Evolutionary conservation across 192 early-diverging fungal genomes (phyloP).

Genomic region (Rhizophagus clarus): DNA sequence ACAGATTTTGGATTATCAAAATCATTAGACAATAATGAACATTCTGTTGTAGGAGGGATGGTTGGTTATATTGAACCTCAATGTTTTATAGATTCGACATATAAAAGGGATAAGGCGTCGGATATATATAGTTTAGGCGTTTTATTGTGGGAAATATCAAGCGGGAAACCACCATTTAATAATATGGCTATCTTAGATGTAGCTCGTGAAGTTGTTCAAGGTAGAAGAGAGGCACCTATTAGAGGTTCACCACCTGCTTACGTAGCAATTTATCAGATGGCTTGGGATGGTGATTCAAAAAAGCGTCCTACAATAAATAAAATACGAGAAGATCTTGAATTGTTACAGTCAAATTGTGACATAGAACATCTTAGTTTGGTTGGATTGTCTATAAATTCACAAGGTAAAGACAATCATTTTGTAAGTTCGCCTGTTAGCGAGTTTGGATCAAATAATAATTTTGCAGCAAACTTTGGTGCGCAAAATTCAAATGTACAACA

Average conservation of each 20-base stretch:
- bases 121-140: constrained; percentile 50
- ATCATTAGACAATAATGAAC: background rate
- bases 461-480: background rate
- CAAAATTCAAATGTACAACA: background rate
- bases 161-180: constrained; percentile 37
- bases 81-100: background rate
- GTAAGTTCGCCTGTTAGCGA: background rate
- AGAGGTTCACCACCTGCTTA: constrained; percentile 42
- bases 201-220: constrained; percentile 30
- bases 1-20: constrained; percentile 18
- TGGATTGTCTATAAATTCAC: background rate
- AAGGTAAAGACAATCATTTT: background rate
- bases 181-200: constrained; percentile 7
- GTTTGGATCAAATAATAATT: background rate
- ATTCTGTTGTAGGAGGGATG: background rate
- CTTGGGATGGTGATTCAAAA: background rate
- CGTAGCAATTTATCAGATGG: constrained; percentile 13
- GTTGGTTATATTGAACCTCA: constrained; percentile 15
- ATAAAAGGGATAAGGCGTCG: constrained; percentile 36
- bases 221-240: constrained; percentile 35
- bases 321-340: background rate
- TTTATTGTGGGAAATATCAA: constrained; percentile 47
- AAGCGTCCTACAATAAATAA: background rate
- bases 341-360: background rate
- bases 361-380: background rate